phyloP scores from a whole-genome alignment of 495 filamentous ascomycete species.

The Chaetomium fimeti region DNA sequence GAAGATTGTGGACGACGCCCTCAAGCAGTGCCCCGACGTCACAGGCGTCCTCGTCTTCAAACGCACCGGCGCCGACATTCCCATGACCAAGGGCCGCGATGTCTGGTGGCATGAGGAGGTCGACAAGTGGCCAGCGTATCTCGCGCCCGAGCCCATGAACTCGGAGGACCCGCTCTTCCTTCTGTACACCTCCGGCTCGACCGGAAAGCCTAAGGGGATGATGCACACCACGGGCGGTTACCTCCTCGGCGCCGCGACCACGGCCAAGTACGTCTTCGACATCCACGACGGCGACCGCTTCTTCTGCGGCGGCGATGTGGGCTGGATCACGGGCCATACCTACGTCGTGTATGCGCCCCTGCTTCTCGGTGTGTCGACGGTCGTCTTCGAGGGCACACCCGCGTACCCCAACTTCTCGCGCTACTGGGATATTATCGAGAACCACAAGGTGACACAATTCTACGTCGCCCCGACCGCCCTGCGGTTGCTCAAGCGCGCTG shows the following conservation, averaged over 20 bases:
- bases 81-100: slow-evolving; percentile 85
- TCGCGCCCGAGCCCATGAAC: slow-evolving; percentile 80
- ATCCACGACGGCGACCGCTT: slow-evolving; percentile 90
- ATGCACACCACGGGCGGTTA: slow-evolving; percentile 98
- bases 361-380: slow-evolving; percentile 85
- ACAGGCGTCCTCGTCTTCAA: slow-evolving; percentile 84
- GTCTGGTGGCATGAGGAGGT: slow-evolving; percentile 98
- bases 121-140: slow-evolving; percentile 89
- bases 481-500: slow-evolving; percentile 89
- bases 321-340: slow-evolving; percentile 99
- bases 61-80: slow-evolving; percentile 91
- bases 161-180: slow-evolving; percentile 97
- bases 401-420: slow-evolving; percentile 97
- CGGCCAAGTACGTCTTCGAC: slow-evolving; percentile 98
- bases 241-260: slow-evolving; percentile 84
- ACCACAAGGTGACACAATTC: slow-evolving; percentile 95
- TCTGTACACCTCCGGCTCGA: slow-evolving; percentile 96
- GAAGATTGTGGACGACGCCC: slow-evolving; percentile 97
- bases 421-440: slow-evolving; percentile 97
- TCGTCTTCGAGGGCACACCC: slow-evolving; percentile 98
- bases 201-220: slow-evolving; percentile 97
- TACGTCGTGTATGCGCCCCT: slow-evolving; percentile 98
- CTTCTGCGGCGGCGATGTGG: slow-evolving; percentile 98
- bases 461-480: slow-evolving; percentile 97
- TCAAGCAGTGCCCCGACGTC: slow-evolving; percentile 95